phyloP scores from a whole-genome alignment of 2,329 filamentous ascomycete species.

The Botryotinia calthae region DNA sequence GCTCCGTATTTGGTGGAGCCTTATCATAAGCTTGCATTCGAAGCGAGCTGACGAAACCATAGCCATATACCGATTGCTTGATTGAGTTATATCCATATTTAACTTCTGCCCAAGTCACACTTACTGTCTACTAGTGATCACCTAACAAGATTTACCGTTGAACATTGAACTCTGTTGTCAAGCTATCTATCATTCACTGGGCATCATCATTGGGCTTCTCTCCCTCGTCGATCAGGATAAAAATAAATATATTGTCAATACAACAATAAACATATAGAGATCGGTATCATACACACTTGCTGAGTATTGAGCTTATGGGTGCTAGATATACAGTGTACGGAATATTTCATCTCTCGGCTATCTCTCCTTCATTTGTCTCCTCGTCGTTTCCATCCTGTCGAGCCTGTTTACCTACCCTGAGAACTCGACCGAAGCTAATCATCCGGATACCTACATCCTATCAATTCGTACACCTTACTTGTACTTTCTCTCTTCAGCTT shows the following conservation, averaged over 20 bases:
- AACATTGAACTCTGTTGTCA: no score
- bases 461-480: background rate
- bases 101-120: background rate
- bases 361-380: conserved; percentile 3
- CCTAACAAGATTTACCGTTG: background rate
- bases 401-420: background rate
- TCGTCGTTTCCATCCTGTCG: background rate
- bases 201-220: background rate
- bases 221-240: background rate
- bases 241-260: background rate
- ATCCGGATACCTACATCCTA: background rate
- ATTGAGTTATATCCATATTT: background rate
- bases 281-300: background rate
- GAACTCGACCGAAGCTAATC: background rate
- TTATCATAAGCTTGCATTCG: background rate
- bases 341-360: conserved; percentile 1
- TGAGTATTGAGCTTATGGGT: background rate
- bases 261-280: background rate
- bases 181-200: background rate
- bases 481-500: conserved; percentile 2
- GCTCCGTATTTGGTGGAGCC: background rate
- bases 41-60: background rate
- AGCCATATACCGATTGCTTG: background rate
- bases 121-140: background rate
- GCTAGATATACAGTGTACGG: no score